Conservation (phyloP, 2,329 filamentous ascomycete species). For the Penicillium sclerotiorum region DNA sequence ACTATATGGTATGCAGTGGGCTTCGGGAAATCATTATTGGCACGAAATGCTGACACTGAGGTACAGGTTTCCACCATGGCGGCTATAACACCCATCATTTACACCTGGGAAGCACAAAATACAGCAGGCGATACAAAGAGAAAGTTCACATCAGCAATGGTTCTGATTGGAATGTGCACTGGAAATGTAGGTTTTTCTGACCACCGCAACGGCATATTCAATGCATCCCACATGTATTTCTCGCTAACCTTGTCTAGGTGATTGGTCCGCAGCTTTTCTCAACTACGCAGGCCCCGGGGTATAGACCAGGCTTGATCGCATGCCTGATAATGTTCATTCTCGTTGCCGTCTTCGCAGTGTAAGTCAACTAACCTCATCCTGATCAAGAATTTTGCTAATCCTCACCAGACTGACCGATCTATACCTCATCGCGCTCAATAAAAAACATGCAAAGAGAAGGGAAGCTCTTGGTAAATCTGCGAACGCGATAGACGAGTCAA, state of each 20-base stretch:
- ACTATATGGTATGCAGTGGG: conserved; percentile 48
- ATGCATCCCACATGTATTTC: not conserved
- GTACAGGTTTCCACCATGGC: conserved; percentile 34
- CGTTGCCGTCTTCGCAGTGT: conserved; percentile 31
- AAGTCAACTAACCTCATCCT: not conserved
- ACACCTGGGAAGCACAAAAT: conserved; percentile 42
- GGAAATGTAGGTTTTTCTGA: conserved; percentile 32
- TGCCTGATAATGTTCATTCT: conserved; percentile 39
- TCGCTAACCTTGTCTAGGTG: conserved; percentile 1
- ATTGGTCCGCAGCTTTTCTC: conserved; percentile 40
- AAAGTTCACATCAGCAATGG: conserved; percentile 39
- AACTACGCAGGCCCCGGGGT: conserved; percentile 36
- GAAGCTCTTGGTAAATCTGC: conserved; percentile 34
- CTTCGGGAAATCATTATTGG: not conserved
- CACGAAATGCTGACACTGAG: too few relatives aligned
- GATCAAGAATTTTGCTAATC: not conserved
- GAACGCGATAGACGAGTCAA: conserved; percentile 34
- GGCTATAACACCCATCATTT: conserved; percentile 39
- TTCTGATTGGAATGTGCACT: conserved; percentile 41
- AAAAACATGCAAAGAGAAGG: conserved; percentile 32
- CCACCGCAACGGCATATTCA: not conserved
- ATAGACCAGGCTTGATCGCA: conserved; percentile 37
- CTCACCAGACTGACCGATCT: conserved; percentile 27
- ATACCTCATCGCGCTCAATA: conserved; percentile 36
- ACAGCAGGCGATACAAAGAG: conserved; percentile 42